Conservation (phyloP, 2,329 filamentous ascomycete species). For the Sclerotinia sclerotiorum region DNA sequence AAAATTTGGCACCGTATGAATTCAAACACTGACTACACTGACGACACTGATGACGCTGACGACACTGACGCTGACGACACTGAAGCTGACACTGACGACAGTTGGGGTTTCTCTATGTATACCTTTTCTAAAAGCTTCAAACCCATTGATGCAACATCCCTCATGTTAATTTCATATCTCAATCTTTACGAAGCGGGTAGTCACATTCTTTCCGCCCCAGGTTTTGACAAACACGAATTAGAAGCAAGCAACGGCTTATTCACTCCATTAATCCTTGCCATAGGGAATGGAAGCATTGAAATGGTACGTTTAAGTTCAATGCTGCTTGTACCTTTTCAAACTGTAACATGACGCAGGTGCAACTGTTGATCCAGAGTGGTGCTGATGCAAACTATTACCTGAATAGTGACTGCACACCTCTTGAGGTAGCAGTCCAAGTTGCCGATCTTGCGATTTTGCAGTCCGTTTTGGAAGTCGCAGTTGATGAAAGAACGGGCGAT, state of each 20-base stretch:
- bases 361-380: background rate
- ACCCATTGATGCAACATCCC: no score
- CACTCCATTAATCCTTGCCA: background rate
- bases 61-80: no score
- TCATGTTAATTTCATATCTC: background rate
- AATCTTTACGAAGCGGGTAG: background rate
- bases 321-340: background rate
- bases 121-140: no score
- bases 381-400: background rate
- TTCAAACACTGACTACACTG: no score
- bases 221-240: background rate
- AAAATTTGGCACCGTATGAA: background rate
- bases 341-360: background rate
- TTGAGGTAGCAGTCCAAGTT: background rate
- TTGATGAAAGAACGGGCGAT: background rate
- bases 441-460: background rate
- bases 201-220: background rate
- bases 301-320: background rate
- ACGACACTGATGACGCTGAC: no score
- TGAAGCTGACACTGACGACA: no score
- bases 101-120: no score
- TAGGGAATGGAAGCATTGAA: background rate
- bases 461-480: background rate
- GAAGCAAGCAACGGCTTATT: background rate
- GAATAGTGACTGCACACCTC: background rate